Evolutionary conservation across 768 basidiomycete species (phyloP).

Genomic region (Sarcodon sp.): DNA sequence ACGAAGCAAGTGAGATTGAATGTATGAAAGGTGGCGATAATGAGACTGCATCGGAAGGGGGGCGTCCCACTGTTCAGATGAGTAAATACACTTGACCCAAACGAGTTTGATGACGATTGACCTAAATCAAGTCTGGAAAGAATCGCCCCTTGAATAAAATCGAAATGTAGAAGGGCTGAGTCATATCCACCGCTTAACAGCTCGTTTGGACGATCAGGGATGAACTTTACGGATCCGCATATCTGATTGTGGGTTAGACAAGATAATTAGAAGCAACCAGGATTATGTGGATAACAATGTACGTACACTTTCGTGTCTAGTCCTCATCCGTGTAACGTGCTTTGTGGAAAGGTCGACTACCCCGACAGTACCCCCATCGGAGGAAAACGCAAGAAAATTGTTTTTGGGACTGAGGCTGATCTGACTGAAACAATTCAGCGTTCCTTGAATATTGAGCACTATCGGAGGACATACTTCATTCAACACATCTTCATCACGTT

Average conservation of each 20-base stretch:
- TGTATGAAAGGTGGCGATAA: conserved; percentile 69
- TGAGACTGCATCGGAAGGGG: conserved; percentile 33
- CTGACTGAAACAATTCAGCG: conserved; percentile 30
- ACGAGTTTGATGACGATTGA: conserved; percentile 15
- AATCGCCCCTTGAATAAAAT: conserved; percentile 38
- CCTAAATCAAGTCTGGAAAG: conserved; percentile 51
- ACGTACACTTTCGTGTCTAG: conserved; percentile 49
- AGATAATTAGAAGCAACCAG: conserved; percentile 2
- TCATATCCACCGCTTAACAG: conserved; percentile 75
- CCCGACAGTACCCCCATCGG: conserved; percentile 60
- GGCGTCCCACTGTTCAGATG: conserved; percentile 20
- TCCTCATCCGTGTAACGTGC: conserved; percentile 41
- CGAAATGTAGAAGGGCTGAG: conserved; percentile 52
- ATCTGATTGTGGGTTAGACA: conserved; percentile 31
- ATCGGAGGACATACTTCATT: conserved; percentile 45
- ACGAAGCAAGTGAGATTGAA: conserved; percentile 43
- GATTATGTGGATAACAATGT: neutral
- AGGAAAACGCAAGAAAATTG: conserved; percentile 48
- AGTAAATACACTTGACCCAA: conserved; percentile 1
- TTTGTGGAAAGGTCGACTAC: conserved; percentile 43
- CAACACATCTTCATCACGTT: conserved; percentile 40
- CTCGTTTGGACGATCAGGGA: conserved; percentile 59
- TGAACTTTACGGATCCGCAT: conserved; percentile 56
- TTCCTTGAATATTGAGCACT: neutral
- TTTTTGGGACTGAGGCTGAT: conserved; percentile 44